Evolutionary conservation across 495 filamentous ascomycete genomes (phyloP).

Genomic region (Daldinia childiae): DNA sequence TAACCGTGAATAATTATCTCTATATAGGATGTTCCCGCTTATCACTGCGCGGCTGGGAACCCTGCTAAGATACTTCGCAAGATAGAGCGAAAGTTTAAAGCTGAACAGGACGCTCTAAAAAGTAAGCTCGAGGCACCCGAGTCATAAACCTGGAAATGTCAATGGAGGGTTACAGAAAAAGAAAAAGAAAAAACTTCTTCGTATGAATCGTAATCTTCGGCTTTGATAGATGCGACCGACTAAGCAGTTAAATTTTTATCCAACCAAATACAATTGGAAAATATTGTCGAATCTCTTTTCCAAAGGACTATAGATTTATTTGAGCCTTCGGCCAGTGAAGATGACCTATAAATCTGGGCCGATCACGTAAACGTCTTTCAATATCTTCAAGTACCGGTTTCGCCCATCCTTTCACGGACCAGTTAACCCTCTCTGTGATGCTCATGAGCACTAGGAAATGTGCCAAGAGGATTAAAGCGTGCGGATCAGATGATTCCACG

Average conservation of each 20-base stretch:
- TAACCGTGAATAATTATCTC: conserved; percentile 83
- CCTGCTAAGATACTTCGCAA: conserved; percentile 11
- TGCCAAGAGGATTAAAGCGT: background rate
- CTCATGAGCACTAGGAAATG: background rate
- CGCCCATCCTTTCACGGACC: background rate
- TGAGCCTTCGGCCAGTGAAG: background rate
- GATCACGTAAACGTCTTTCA: background rate
- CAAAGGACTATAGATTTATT: background rate
- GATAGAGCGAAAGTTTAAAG: conserved; percentile 4
- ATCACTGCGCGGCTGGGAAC: conserved; percentile 1
- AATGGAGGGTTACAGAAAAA: background rate
- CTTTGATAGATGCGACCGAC: background rate
- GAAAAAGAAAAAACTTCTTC: background rate
- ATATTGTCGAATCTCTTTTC: background rate
- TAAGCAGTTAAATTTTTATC: background rate
- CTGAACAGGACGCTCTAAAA: conserved; percentile 4
- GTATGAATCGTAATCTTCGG: background rate
- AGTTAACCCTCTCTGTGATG: background rate
- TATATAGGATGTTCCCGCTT: conserved; percentile 70
- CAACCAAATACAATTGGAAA: background rate
- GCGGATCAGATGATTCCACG: background rate
- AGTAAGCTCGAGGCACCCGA: background rate
- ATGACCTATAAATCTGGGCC: background rate
- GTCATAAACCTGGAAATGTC: background rate
- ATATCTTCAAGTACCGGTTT: conserved; percentile 1